A percentile compares a stretch with the other conserved stretches of the same genome.
Conservation (phyloP, 306 rosid species). For the Mimosa pudica region DNA sequence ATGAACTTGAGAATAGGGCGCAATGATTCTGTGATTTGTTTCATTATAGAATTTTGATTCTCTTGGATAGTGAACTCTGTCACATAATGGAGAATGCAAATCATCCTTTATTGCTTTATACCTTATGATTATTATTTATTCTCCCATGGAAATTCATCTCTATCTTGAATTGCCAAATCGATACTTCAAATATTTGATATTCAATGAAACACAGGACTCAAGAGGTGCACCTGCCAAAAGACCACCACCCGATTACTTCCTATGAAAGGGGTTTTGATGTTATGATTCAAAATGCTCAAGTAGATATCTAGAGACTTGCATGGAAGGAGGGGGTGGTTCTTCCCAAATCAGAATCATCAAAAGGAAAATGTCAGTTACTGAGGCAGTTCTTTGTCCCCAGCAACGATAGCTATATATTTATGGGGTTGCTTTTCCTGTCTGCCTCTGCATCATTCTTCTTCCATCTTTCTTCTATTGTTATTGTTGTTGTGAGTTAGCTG, state of each 20-base stretch:
- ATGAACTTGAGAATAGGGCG: background rate
- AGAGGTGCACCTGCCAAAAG: slow-evolving; percentile 87
- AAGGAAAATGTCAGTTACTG: slow-evolving; percentile 34
- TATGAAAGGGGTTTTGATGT: slow-evolving; percentile 44
- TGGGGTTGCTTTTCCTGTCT: slow-evolving; percentile 49
- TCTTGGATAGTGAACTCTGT: slow-evolving; percentile 25
- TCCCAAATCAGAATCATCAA: slow-evolving; percentile 20
- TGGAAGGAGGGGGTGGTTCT: slow-evolving; percentile 32
- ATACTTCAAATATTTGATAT: background rate
- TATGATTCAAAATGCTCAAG: slow-evolving; percentile 39
- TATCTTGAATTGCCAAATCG: background rate
- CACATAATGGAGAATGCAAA: slow-evolving; percentile 2
- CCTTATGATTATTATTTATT: background rate
- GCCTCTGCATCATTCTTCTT: slow-evolving; percentile 41
- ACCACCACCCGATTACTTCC: slow-evolving; percentile 98
- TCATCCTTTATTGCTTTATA: background rate
- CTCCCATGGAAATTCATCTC: background rate
- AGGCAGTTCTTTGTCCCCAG: slow-evolving; percentile 42
- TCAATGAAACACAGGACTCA: slow-evolving; percentile 66
- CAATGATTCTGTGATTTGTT: background rate
- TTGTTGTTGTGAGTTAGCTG: slow-evolving; percentile 65
- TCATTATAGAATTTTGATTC: slow-evolving; percentile 1
- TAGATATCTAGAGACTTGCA: slow-evolving; percentile 42
- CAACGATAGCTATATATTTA: slow-evolving; percentile 34
- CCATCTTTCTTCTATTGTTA: slow-evolving; percentile 18